A percentile compares a stretch with the other conserved stretches of the same genome.
These are phyloP conservation scores for Blastobotrys terrestris DNA, from an alignment of 805 yeast species.

Conservation along the genomic window DNA sequence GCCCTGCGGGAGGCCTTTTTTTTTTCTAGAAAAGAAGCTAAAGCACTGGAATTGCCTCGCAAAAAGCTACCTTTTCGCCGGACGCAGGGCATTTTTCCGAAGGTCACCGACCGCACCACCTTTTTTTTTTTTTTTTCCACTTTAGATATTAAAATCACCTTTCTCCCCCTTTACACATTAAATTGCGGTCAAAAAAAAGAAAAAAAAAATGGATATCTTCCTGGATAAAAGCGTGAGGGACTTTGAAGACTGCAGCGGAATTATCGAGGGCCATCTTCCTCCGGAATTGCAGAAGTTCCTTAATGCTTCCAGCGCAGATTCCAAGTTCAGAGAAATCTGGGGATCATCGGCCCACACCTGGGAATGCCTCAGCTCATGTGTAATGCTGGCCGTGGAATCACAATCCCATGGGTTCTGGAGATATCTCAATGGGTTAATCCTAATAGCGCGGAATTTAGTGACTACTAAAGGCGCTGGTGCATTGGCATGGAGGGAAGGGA, in stretches of 20 bases:
- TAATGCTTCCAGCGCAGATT: conserved; percentile 6
- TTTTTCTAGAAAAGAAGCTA: too few species aligned
- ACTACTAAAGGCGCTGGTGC: conserved; percentile 28
- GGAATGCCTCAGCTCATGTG: not conserved
- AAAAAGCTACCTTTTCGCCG: too few species aligned
- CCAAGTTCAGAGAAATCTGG: not conserved
- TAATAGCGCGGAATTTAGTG: conserved; percentile 45
- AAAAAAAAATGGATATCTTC: conserved; percentile 1
- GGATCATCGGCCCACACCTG: not conserved
- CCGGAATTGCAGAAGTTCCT: conserved; percentile 19
- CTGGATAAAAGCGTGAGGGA: not conserved
- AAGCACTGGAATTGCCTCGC: too few species aligned
- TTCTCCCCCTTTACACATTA: too few species aligned
- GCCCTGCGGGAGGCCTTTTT: too few species aligned
- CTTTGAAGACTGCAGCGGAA: conserved; percentile 3
- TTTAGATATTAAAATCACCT: too few species aligned
- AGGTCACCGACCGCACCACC: too few species aligned
- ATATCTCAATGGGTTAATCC: conserved; percentile 40
- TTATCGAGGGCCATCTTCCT: conserved; percentile 8
- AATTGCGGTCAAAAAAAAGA: not conserved
- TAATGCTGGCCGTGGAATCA: not conserved
- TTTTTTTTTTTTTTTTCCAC: too few species aligned
- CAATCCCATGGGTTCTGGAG: conserved; percentile 21
- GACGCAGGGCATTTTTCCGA: too few species aligned
- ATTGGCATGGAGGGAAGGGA: conserved; percentile 24